phyloP scores from a whole-genome alignment of 169 alveolate genomes.

The Plasmodium inui region DNA sequence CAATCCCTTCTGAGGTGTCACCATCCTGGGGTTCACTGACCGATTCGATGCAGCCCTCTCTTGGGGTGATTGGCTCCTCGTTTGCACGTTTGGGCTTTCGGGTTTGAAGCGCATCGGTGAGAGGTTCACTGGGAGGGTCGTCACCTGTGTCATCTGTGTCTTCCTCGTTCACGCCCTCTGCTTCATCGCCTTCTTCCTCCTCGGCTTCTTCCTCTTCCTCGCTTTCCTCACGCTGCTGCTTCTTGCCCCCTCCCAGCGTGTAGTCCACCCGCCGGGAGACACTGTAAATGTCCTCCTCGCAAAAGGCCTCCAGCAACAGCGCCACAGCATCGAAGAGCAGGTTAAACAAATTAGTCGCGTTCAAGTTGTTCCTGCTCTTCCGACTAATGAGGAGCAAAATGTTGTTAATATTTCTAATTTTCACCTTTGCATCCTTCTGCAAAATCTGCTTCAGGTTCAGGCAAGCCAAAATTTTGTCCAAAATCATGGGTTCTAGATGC shows the following conservation, averaged over 20 bases:
- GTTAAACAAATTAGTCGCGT: slow-evolving; percentile 30
- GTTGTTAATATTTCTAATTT: slow-evolving; percentile 21
- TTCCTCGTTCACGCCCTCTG: background rate
- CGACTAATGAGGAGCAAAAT: slow-evolving; percentile 30
- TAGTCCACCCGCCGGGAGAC: background rate
- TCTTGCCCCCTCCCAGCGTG: background rate
- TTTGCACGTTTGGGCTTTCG: background rate
- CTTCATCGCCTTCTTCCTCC: background rate
- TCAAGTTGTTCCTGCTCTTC: slow-evolving; percentile 1
- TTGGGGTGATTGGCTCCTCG: background rate
- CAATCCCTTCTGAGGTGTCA: background rate
- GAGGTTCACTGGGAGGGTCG: background rate
- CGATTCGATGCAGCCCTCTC: background rate
- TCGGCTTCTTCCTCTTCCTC: background rate
- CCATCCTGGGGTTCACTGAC: background rate
- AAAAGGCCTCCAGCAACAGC: slow-evolving; percentile 13
- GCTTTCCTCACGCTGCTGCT: background rate
- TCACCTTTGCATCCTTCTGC: slow-evolving; percentile 18
- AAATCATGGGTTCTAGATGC: slow-evolving; percentile 21
- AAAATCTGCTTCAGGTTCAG: slow-evolving; percentile 37
- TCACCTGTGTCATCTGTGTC: background rate
- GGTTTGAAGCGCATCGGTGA: background rate
- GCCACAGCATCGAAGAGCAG: slow-evolving; percentile 5
- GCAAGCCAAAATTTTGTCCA: slow-evolving; percentile 16
- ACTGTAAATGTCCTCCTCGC: slow-evolving; percentile 8